phyloP scores from a whole-genome alignment of 176 grass and related monocot genomes.

The Metroxylon sagu region DNA sequence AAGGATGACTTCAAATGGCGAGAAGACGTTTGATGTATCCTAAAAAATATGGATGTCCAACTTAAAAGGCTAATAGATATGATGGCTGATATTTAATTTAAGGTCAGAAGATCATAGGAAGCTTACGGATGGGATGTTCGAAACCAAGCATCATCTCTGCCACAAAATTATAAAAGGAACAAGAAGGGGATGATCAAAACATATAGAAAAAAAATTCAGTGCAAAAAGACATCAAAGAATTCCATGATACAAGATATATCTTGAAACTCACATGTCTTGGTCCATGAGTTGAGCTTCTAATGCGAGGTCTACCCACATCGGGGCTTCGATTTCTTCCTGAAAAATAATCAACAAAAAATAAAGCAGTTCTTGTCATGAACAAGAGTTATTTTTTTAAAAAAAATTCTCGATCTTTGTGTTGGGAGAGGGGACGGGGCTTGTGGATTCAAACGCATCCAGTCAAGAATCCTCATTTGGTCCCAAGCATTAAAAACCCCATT shows the following conservation, averaged over 20 bases:
- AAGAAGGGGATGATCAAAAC: background rate
- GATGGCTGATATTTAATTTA: background rate
- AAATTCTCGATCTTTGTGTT: too few species aligned
- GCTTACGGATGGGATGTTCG: slow-evolving; percentile 10
- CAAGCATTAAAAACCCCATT: too few species aligned
- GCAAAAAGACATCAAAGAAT: background rate
- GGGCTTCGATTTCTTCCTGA: slow-evolving; percentile 20
- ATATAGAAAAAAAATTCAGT: background rate
- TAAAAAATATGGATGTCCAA: background rate
- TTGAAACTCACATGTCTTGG: slow-evolving; percentile 1
- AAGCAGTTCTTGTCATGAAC: too few species aligned
- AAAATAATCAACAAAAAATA: background rate
- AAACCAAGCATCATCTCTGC: slow-evolving; percentile 14
- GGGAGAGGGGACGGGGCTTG: too few species aligned
- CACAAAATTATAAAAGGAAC: background rate
- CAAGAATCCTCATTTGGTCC: too few species aligned
- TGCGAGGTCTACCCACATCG: slow-evolving; percentile 16
- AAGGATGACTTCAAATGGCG: background rate
- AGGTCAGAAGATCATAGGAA: background rate
- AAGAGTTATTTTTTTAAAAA: too few species aligned
- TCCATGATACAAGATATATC: too few species aligned
- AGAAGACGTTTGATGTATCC: slow-evolving; percentile 17
- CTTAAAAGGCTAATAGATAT: background rate
- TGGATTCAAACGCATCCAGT: too few species aligned
- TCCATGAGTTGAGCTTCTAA: slow-evolving; percentile 3